Conservation (phyloP, 2,329 filamentous ascomycete species). For the Phialocephala sp. region DNA sequence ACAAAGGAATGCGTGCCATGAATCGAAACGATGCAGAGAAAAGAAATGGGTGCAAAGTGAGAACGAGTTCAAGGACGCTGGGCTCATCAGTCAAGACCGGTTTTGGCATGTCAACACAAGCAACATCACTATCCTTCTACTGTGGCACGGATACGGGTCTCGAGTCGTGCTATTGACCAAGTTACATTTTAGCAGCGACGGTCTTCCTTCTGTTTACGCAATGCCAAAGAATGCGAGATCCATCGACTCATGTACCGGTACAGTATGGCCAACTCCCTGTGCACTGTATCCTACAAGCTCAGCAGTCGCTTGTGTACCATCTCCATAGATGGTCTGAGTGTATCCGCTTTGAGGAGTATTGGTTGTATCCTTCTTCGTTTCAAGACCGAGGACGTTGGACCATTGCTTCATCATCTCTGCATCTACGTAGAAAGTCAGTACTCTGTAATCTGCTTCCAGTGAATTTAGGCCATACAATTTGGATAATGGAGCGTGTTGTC, state of each 20-base stretch:
- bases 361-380: constrained; percentile 37
- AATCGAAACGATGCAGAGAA: too few relatives aligned
- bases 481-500: constrained; percentile 48
- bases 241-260: constrained; percentile 41
- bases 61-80: too few relatives aligned
- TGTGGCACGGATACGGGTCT: too few relatives aligned
- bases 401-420: constrained; percentile 53
- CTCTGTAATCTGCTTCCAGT: not conserved
- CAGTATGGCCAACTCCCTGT: constrained; percentile 41
- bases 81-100: too few relatives aligned
- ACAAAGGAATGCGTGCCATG: too few relatives aligned
- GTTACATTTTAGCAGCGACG: too few relatives aligned
- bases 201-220: too few relatives aligned
- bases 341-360: constrained; percentile 41
- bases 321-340: constrained; percentile 44
- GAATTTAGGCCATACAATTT: constrained; percentile 22
- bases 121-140: too few relatives aligned
- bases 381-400: constrained; percentile 49
- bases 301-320: constrained; percentile 36
- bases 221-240: constrained; percentile 33
- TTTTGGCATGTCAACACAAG: too few relatives aligned
- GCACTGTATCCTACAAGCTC: constrained; percentile 41
- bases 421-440: constrained; percentile 36
- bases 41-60: too few relatives aligned
- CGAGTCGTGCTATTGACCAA: too few relatives aligned